Evolutionary conservation across 208 protist species (phyloP).

Genomic region (Acanthamoeba healyi): DNA sequence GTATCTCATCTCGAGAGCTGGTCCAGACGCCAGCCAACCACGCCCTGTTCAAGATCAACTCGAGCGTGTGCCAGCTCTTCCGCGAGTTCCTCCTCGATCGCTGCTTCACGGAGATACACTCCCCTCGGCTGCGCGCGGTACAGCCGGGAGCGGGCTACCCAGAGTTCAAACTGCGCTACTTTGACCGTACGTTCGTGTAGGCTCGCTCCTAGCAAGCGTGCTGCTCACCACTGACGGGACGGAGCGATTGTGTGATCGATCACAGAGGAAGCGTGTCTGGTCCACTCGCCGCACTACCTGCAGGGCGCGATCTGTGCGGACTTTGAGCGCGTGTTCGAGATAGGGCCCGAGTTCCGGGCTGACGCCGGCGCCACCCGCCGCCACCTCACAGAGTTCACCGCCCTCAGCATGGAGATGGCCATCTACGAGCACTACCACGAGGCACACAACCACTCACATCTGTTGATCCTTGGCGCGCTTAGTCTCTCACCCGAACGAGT

Average conservation of each 20-base stretch:
- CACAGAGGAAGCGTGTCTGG: slow-evolving; percentile 94
- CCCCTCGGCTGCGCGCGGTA: slow-evolving; percentile 98
- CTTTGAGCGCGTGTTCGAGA: slow-evolving; percentile 92
- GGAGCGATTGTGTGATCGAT: too few relatives aligned
- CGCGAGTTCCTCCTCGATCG: slow-evolving; percentile 94
- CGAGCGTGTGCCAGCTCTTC: slow-evolving; percentile 95
- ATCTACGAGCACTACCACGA: slow-evolving; percentile 99
- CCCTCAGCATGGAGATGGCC: slow-evolving; percentile 99
- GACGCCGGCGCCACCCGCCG: slow-evolving; percentile 99
- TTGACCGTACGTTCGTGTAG: slow-evolving; percentile 79
- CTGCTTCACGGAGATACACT: slow-evolving; percentile 99
- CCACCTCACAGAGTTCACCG: slow-evolving; percentile 99
- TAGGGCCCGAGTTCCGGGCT: slow-evolving; percentile 92
- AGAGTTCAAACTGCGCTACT: slow-evolving; percentile 93
- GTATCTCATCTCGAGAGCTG: too few relatives aligned
- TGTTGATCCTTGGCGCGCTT: too few relatives aligned
- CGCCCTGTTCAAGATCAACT: slow-evolving; percentile 97
- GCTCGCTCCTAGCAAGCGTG: background rate
- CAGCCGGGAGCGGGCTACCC: slow-evolving; percentile 95
- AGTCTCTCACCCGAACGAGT: too few relatives aligned
- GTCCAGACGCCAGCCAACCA: slow-evolving; percentile 90
- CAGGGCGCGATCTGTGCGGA: slow-evolving; percentile 99
- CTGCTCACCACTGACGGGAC: background rate
- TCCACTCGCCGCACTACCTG: slow-evolving; percentile 99
- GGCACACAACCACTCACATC: slow-evolving; percentile 77